Conservation (phyloP, 108 stramenopile species). For the Mediolabrus comicus region DNA sequence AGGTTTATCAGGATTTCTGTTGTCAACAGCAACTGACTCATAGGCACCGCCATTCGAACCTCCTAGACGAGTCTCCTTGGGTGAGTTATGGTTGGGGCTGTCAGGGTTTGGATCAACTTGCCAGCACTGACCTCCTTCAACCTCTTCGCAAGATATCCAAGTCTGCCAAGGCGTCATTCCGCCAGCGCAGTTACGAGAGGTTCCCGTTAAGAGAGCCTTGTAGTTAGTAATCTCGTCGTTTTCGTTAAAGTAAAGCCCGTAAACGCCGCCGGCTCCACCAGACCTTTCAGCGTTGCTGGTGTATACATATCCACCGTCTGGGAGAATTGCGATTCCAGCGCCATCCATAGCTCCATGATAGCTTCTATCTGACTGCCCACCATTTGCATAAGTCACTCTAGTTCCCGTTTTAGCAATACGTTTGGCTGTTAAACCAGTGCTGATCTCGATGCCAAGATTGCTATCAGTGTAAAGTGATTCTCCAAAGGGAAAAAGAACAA, state of each 20-base stretch:
- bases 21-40: conserved; percentile 46
- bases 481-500: not conserved
- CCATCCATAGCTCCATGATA: conserved; percentile 1
- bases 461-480: not conserved
- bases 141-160: not conserved
- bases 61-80: not conserved
- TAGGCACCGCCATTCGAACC: not conserved
- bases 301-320: conserved; percentile 22
- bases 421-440: not conserved
- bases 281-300: conserved; percentile 56
- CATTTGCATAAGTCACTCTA: not conserved
- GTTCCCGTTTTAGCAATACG: not conserved
- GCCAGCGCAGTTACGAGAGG: conserved; percentile 54
- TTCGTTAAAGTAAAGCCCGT: conserved; percentile 50
- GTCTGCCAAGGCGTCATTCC: conserved; percentile 10
- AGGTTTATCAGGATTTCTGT: conserved; percentile 38
- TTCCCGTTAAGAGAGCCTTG: conserved; percentile 33
- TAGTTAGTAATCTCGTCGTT: conserved; percentile 41
- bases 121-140: not conserved
- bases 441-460: not conserved
- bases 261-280: conserved; percentile 44
- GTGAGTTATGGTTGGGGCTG: not conserved
- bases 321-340: not conserved
- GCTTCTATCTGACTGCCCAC: not conserved
- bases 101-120: not conserved